Evolutionary conservation across 495 filamentous ascomycete genomes (phyloP).

Genomic region (Aspergillus nanangensis): DNA sequence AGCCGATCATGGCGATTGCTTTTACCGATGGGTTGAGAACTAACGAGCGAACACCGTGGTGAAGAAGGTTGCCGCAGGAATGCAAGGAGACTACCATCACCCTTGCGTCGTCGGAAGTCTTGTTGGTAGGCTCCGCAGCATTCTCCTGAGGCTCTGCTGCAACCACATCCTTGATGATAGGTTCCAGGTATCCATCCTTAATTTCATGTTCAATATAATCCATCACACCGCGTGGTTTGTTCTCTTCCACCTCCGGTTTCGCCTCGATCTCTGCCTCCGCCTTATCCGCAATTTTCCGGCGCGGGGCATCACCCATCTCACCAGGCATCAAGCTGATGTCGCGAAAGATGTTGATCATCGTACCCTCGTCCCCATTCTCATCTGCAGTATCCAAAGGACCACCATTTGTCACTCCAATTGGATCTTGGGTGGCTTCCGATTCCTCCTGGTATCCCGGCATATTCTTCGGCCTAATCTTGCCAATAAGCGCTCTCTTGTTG

Average conservation of each 20-base stretch:
- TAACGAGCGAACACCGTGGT: conserved; percentile 86
- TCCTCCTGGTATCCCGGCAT: conserved; percentile 14
- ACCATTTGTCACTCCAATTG: conserved; percentile 1
- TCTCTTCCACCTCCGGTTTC: conserved; percentile 5
- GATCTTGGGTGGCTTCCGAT: conserved; percentile 15
- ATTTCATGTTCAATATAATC: conserved; percentile 54
- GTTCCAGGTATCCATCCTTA: conserved; percentile 66
- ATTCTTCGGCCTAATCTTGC: conserved; percentile 31
- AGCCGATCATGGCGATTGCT: conserved; percentile 90
- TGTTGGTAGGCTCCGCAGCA: conserved; percentile 7
- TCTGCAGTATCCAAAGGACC: conserved; percentile 11
- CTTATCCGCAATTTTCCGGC: conserved; percentile 26
- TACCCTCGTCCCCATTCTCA: conserved; percentile 27
- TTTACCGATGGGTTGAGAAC: conserved; percentile 75
- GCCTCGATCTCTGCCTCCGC: conserved; percentile 17
- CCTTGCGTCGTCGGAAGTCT: conserved; percentile 23
- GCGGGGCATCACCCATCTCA: conserved; percentile 20
- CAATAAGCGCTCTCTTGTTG: conserved; percentile 66
- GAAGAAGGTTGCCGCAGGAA: conserved; percentile 94
- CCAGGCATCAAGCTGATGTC: conserved; percentile 32
- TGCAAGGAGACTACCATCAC: conserved; percentile 93
- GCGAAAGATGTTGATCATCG: conserved; percentile 33
- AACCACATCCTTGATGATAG: conserved; percentile 69
- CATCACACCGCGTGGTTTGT: conserved; percentile 34
- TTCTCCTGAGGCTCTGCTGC: conserved; percentile 9